Conservation (phyloP, 306 rosid species). For the Nissolia schottii region DNA sequence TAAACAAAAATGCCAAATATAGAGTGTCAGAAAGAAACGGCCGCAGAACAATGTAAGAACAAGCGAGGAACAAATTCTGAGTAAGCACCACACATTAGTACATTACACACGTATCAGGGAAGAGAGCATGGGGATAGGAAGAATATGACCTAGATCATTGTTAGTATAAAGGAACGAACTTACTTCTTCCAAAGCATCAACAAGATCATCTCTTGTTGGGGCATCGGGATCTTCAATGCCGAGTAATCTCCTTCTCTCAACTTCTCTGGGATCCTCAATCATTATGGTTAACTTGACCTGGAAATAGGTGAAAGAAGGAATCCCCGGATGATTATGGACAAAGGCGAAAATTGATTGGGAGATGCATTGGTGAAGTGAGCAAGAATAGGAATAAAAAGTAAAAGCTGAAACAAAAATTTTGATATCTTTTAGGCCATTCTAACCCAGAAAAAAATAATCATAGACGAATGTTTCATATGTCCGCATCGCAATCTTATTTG, state of each 20-base stretch:
- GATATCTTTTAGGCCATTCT: neutral
- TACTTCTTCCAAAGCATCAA: constrained; percentile 73
- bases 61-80: neutral
- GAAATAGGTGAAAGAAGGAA: constrained; percentile 5
- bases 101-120: neutral
- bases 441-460: neutral
- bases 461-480: neutral
- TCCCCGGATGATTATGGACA: neutral
- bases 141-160: constrained; percentile 1
- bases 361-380: neutral
- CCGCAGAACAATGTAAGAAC: neutral
- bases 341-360: neutral
- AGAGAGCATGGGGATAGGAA: neutral
- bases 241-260: constrained; percentile 81
- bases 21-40: neutral
- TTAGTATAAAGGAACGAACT: constrained; percentile 14
- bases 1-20: neutral
- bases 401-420: neutral
- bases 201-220: constrained; percentile 87
- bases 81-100: neutral
- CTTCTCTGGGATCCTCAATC: constrained; percentile 95
- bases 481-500: no score
- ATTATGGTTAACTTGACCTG: constrained; percentile 82
- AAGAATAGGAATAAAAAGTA: neutral
- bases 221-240: constrained; percentile 82